phyloP scores from a whole-genome alignment of 208 protist genomes.

The Wallacemonas sp. region DNA sequence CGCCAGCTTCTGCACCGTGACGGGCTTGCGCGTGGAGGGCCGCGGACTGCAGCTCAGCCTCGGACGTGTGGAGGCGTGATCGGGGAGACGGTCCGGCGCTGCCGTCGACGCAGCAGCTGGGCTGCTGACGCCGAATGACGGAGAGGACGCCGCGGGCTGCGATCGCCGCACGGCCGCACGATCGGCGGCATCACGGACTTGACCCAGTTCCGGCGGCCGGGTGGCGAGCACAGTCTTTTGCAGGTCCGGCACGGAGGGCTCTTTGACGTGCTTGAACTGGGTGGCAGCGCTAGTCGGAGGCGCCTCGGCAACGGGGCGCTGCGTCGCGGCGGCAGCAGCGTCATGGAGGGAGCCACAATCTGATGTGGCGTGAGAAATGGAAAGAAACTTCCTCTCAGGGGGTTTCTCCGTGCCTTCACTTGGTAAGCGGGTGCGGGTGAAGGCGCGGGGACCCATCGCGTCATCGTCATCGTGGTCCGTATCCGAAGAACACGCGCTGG shows the following conservation, averaged over 20 bases:
- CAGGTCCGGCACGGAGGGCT: neutral
- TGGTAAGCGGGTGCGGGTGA: slow-evolving; percentile 3
- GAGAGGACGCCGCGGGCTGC: too few species aligned
- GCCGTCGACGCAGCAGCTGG: too few species aligned
- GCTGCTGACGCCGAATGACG: neutral
- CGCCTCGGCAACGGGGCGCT: too few species aligned
- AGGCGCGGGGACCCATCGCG: slow-evolving; percentile 5
- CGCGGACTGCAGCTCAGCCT: neutral
- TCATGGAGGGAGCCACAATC: neutral
- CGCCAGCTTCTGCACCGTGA: slow-evolving; percentile 10
- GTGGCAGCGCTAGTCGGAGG: too few species aligned
- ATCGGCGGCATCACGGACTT: too few species aligned
- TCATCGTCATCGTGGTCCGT: neutral
- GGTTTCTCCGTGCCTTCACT: neutral
- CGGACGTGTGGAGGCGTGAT: neutral
- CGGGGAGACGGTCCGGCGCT: too few species aligned
- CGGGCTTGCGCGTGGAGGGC: neutral
- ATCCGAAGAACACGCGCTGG: slow-evolving; percentile 22
- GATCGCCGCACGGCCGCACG: too few species aligned
- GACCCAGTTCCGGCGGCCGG: too few species aligned
- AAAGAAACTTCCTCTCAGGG: neutral
- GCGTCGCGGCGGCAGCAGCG: neutral
- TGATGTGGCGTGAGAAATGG: slow-evolving; percentile 7
- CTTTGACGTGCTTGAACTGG: neutral
- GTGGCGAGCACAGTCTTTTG: neutral